phyloP scores from a whole-genome alignment of 192 early-diverging fungal species.

The Gamsiella multidivaricata region DNA sequence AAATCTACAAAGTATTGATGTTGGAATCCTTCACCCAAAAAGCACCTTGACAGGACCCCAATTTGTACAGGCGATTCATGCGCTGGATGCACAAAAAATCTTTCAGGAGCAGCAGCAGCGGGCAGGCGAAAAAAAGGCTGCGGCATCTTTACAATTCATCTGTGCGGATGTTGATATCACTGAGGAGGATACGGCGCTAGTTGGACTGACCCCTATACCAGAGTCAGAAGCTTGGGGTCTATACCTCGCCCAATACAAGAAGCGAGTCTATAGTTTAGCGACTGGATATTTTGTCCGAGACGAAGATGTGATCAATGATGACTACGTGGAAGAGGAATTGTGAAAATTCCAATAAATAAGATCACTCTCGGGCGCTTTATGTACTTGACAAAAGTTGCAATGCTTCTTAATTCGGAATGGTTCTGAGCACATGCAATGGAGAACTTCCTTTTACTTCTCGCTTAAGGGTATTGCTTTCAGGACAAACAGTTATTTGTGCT shows the following conservation, averaged over 20 bases:
- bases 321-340: not conserved
- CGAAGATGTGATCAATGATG: not conserved
- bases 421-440: too few species aligned
- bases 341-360: too few species aligned
- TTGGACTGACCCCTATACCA: not conserved
- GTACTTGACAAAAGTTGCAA: too few species aligned
- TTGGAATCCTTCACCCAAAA: not conserved
- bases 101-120: not conserved
- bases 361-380: too few species aligned
- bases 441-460: too few species aligned
- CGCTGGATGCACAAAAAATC: not conserved
- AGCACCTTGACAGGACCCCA: not conserved
- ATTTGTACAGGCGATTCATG: not conserved
- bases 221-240: not conserved
- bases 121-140: not conserved
- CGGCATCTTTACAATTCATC: not conserved
- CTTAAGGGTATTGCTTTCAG: too few species aligned
- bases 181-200: not conserved
- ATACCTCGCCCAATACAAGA: not conserved
- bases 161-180: not conserved
- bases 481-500: too few species aligned
- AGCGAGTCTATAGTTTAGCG: not conserved
- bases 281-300: not conserved
- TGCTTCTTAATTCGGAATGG: too few species aligned
- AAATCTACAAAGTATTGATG: not conserved